A percentile compares a stretch with the other conserved stretches of the same genome.
These are phyloP conservation scores for Gnomoniopsis sp. DNA, from an alignment of 2,329 filamentous ascomycete genomes.

Conservation along the genomic window DNA sequence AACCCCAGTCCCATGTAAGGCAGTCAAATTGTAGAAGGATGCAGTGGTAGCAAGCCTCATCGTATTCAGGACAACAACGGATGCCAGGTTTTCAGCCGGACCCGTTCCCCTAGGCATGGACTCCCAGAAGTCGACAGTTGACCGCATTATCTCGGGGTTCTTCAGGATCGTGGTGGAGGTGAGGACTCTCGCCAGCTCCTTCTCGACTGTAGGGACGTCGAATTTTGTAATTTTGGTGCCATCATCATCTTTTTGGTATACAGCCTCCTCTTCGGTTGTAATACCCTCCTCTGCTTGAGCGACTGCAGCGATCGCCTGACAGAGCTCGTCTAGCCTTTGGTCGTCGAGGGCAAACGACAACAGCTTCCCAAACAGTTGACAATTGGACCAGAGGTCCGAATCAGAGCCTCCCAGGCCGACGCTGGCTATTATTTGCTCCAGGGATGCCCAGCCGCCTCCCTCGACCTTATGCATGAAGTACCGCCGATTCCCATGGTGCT, in stretches of 20 bases:
- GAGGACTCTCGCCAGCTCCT: conserved; percentile 45
- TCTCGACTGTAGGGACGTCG: conserved; percentile 28
- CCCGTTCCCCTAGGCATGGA: conserved; percentile 50
- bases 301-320: conserved; percentile 44
- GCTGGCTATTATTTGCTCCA: conserved; percentile 70
- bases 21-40: conserved; percentile 67
- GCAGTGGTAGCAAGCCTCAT: conserved; percentile 54
- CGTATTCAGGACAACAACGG: conserved; percentile 63
- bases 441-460: conserved; percentile 71
- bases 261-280: background rate
- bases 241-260: conserved; percentile 3
- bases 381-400: conserved; percentile 64
- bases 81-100: conserved; percentile 46
- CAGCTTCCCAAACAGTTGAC: conserved; percentile 77
- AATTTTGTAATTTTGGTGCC: conserved; percentile 2
- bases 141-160: conserved; percentile 61
- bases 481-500: conserved; percentile 80
- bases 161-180: conserved; percentile 49
- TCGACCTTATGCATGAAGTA: conserved; percentile 79
- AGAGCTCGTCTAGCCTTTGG: conserved; percentile 68
- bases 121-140: conserved; percentile 62
- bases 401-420: conserved; percentile 63
- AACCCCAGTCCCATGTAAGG: conserved; percentile 69
- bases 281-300: conserved; percentile 3
- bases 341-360: conserved; percentile 79